Percentiles rank a stretch among this genome's conserved stretches.
Conservation (phyloP, 1,284 basidiomycete genomes). For the Taiwanofungus camphoratus region DNA sequence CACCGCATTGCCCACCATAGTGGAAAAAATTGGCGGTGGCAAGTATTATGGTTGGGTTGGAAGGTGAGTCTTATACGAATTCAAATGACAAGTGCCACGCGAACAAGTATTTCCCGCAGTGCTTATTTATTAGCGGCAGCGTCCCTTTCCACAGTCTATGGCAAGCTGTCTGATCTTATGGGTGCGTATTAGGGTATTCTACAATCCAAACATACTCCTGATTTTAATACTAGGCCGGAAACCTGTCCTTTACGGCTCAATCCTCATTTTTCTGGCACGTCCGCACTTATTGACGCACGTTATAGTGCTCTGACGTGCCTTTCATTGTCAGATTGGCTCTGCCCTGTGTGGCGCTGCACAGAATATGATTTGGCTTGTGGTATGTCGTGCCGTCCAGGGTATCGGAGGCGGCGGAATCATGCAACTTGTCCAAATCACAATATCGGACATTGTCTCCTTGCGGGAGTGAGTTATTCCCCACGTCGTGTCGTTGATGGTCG, state of each 20-base stretch:
- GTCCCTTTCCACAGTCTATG: slow-evolving; percentile 68
- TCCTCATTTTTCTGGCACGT: slow-evolving; percentile 64
- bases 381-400: slow-evolving; percentile 76
- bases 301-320: background rate
- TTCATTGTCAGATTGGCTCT: slow-evolving; percentile 53
- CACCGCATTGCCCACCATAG: slow-evolving; percentile 79
- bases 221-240: slow-evolving; percentile 51
- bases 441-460: slow-evolving; percentile 76
- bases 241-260: slow-evolving; percentile 64
- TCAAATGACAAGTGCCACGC: background rate
- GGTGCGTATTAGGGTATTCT: slow-evolving; percentile 23
- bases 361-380: slow-evolving; percentile 67
- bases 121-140: slow-evolving; percentile 71
- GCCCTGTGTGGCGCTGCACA: slow-evolving; percentile 81
- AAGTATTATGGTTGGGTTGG: slow-evolving; percentile 73
- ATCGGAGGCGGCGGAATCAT: slow-evolving; percentile 79
- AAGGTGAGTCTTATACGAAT: slow-evolving; percentile 37
- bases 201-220: background rate
- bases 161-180: slow-evolving; percentile 67
- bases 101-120: too few relatives aligned
- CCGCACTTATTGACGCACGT: background rate
- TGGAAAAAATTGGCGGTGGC: slow-evolving; percentile 62
- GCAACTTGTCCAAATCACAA: slow-evolving; percentile 61
- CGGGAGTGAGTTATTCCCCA: slow-evolving; percentile 52
- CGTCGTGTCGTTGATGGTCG: background rate